A percentile compares a stretch with the other conserved stretches of the same genome.
Conservation (phyloP, 768 basidiomycete genomes). For the Termitomyces sp. region DNA sequence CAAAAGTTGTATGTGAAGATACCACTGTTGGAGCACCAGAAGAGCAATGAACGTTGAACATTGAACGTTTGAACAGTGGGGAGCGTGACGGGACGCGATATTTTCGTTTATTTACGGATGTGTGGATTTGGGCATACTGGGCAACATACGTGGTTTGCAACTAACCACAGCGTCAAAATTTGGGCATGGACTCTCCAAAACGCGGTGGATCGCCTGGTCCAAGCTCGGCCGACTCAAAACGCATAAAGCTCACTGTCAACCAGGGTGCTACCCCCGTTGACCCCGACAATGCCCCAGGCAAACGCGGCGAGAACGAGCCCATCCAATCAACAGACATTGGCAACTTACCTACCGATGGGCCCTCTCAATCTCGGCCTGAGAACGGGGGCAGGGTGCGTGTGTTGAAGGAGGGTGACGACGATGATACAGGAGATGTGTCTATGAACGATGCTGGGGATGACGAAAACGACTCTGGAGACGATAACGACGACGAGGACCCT, state of each 20-base stretch:
- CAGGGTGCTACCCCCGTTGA: constrained; percentile 77
- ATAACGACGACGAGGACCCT: constrained; percentile 83
- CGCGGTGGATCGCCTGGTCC: constrained; percentile 57
- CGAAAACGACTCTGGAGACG: constrained; percentile 73
- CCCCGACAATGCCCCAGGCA: constrained; percentile 75
- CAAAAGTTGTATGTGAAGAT: no score
- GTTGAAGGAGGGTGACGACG: constrained; percentile 56
- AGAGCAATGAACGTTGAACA: not conserved
- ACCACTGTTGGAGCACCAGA: no score
- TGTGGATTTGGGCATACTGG: constrained; percentile 12
- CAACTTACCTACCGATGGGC: constrained; percentile 55
- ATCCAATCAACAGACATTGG: constrained; percentile 74
- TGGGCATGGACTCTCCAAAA: constrained; percentile 62
- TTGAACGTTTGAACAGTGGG: no score
- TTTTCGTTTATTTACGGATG: constrained; percentile 6
- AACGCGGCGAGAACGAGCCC: constrained; percentile 86
- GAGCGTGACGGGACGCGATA: not conserved
- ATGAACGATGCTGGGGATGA: constrained; percentile 81
- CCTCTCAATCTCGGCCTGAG: constrained; percentile 35
- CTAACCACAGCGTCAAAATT: constrained; percentile 13
- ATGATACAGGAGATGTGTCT: constrained; percentile 71
- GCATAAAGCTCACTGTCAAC: constrained; percentile 52
- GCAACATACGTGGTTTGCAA: constrained; percentile 11
- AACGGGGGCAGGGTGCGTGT: constrained; percentile 40
- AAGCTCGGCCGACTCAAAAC: constrained; percentile 50